These are phyloP conservation scores for Aegilops umbellulata DNA, from an alignment of 176 grass and related monocot species.

Conservation along the genomic window DNA sequence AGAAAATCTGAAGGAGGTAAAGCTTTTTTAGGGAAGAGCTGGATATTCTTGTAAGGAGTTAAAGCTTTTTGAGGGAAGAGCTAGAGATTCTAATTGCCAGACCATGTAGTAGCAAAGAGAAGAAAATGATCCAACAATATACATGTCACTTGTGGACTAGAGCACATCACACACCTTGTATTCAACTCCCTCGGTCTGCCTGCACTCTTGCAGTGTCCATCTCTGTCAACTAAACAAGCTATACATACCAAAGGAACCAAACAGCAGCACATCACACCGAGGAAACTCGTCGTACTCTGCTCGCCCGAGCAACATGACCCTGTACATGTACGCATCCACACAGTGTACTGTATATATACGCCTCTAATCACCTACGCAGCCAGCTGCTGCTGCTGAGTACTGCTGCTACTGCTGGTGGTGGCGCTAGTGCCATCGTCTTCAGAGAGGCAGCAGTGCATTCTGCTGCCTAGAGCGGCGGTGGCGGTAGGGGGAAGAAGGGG, in stretches of 20 bases:
- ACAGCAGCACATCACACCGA: not conserved
- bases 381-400: constrained; percentile 35
- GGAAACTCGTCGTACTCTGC: not conserved
- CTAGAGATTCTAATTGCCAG: too few relatives aligned
- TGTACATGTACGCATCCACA: not conserved
- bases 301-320: constrained; percentile 23
- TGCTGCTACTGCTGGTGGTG: not conserved
- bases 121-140: not conserved
- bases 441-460: constrained; percentile 32
- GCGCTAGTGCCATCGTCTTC: constrained; percentile 29
- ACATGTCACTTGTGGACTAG: not conserved
- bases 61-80: too few relatives aligned
- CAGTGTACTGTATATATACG: not conserved
- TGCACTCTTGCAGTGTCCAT: not conserved
- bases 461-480: not conserved
- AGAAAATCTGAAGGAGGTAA: too few relatives aligned
- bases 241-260: not conserved
- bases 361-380: constrained; percentile 24
- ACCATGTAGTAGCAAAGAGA: too few relatives aligned
- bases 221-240: not conserved
- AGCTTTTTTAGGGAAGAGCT: too few relatives aligned
- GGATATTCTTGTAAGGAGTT: too few relatives aligned
- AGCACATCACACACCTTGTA: not conserved
- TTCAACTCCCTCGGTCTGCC: not conserved
- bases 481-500: not conserved